Conservation (phyloP, 257 asterid genomes). For the Solanum commersonii region DNA sequence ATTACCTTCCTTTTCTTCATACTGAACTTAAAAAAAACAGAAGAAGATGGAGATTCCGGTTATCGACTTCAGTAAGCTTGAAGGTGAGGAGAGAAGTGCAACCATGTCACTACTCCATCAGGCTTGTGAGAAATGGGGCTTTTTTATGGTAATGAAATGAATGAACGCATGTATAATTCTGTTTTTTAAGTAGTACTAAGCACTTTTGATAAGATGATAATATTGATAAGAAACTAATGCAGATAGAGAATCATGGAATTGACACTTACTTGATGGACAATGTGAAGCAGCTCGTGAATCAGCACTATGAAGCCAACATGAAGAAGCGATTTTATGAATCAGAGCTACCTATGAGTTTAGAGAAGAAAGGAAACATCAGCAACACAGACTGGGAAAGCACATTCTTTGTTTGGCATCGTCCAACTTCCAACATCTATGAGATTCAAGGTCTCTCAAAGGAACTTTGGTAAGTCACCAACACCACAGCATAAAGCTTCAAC, state of each 20-base stretch:
- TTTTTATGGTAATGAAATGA: conserved; percentile 70
- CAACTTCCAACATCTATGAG: conserved; percentile 46
- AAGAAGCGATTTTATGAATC: conserved; percentile 38
- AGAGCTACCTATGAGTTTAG: conserved; percentile 41
- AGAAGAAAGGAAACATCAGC: conserved; percentile 17
- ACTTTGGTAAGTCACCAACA: conserved; percentile 37
- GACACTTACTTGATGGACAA: conserved; percentile 51
- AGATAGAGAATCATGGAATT: conserved; percentile 80
- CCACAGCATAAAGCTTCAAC: not conserved
- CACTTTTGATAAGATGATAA: not conserved
- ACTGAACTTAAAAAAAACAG: not conserved
- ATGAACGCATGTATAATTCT: not conserved
- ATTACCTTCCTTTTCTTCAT: conserved; percentile 9
- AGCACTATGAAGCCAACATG: conserved; percentile 57
- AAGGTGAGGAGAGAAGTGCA: conserved; percentile 37
- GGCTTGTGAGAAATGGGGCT: conserved; percentile 87
- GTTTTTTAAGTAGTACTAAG: not conserved
- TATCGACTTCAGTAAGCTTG: conserved; percentile 50
- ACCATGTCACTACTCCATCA: conserved; percentile 71
- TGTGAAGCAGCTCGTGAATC: conserved; percentile 51
- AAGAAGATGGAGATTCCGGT: conserved; percentile 74
- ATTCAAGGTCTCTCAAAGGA: conserved; percentile 36
- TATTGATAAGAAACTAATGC: conserved; percentile 14
- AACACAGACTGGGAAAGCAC: conserved; percentile 70
- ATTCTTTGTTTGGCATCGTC: conserved; percentile 69